Base-by-base conservation (phyloP, 768 basidiomycete species). In the Rhizopogon sp. region DNA sequence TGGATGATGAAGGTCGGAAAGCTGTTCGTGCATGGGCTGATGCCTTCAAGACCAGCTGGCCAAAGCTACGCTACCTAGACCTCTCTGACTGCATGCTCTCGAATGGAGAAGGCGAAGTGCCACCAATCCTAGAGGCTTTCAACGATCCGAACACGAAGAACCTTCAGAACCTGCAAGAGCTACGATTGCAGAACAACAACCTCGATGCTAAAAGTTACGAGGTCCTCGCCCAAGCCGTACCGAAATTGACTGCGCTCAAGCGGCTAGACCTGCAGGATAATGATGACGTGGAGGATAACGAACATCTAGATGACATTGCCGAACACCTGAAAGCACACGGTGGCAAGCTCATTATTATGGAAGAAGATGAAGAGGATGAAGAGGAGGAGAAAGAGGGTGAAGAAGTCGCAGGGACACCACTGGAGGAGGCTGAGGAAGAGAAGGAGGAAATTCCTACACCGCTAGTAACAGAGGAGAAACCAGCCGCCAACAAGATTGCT, bases 101-200 rank as follows among this genome's bases (percentile, higher is more conserved):
- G 4, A 65, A 63, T 45, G 77, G 82, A 3, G 83, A 85, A n/a
- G 93, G 93, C 33, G 88, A 90, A 55, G 76, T 93, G 3, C 87
- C 88, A 0, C 70, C 76, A 2, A 75, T 90, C 52, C 68, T 90
- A 76, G 39, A 77, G 77, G 7, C 76, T 98, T 43, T 76, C 77
- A 70, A 17, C 93, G 94, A 8, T 82, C 20, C 84, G 39, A 92
- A 89, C 69, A 37, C 47, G 33, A 37, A 49, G 14, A 37, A 20
- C 22, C 47, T 49, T 6, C 79, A 79, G 20, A 84, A 85, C 60
- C 75, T 98, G 42, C 80, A 85, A 62, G 80, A 79, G 8, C 76
- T 98, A 45, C 87, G 87, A 61, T 76, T 98, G 37, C 92, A 98
- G 73, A 97, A 95, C 66, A 93, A 95, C 68, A 94, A 98, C 62